Conservation (phyloP, 2,329 filamentous ascomycete genomes). For the Apiospora kogelbergensis region DNA sequence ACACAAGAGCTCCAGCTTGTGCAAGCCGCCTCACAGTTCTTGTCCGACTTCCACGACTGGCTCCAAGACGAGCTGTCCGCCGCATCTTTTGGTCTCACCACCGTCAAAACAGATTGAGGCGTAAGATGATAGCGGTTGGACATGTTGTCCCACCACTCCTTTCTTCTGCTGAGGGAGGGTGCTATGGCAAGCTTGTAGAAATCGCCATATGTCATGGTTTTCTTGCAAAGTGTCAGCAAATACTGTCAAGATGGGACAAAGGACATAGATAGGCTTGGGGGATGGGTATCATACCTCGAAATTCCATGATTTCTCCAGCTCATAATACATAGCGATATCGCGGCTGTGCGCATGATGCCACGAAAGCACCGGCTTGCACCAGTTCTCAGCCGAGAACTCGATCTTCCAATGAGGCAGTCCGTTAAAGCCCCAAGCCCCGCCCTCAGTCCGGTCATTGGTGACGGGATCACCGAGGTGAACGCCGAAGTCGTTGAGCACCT, state of each 20-base stretch:
- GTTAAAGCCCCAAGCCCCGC: conserved; percentile 1
- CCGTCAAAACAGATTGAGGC: not conserved
- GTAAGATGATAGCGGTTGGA: not conserved
- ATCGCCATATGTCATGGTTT: not conserved
- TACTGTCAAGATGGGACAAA: too few relatives aligned
- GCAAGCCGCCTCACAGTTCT: not conserved
- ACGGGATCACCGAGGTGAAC: not conserved
- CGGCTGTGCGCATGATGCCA: not conserved
- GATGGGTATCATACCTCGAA: not conserved
- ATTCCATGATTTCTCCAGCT: conserved; percentile 3
- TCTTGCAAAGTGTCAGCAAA: not conserved
- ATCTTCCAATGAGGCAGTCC: not conserved
- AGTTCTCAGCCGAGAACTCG: not conserved
- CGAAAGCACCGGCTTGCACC: conserved; percentile 3
- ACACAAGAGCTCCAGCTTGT: not conserved
- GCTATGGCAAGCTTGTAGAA: not conserved
- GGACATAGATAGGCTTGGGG: too few relatives aligned
- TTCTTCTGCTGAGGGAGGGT: not conserved
- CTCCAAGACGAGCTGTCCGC: not conserved
- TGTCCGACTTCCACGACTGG: not conserved
- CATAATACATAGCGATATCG: conserved; percentile 3
- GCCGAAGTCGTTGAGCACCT: conserved; percentile 1
- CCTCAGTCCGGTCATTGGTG: not conserved
- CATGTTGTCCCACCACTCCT: conserved; percentile 2
- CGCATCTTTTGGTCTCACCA: not conserved